These are phyloP conservation scores for Dothideomycetes sp. DNA, from an alignment of 2,329 filamentous ascomycete genomes.

Conservation along the genomic window DNA sequence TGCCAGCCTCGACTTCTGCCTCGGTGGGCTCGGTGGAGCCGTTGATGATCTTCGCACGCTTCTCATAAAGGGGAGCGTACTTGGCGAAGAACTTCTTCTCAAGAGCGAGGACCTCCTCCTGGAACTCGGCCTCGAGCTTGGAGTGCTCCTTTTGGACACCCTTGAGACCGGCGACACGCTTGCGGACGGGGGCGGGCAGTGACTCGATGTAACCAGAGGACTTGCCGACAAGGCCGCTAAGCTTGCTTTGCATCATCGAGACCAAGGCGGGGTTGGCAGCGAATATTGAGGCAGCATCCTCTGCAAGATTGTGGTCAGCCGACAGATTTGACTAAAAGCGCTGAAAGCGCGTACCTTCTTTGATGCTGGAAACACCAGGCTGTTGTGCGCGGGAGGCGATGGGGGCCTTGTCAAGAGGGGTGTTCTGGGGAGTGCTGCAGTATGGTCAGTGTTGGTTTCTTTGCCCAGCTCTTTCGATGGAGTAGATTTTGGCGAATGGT, in stretches of 20 bases:
- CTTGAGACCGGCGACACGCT: constrained; percentile 89
- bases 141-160: constrained; percentile 98
- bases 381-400: constrained; percentile 97
- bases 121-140: constrained; percentile 96
- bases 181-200: constrained; percentile 77
- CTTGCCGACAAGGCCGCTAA: constrained; percentile 83
- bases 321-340: constrained; percentile 12
- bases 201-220: constrained; percentile 98
- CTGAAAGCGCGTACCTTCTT: constrained; percentile 65
- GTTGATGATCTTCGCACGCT: constrained; percentile 88
- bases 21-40: constrained; percentile 77
- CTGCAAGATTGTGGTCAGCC: constrained; percentile 40
- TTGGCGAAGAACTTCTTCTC: constrained; percentile 99
- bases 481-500: too few relatives aligned
- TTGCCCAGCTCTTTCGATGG: too few relatives aligned
- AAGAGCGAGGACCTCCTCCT: constrained; percentile 93
- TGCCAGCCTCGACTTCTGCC: constrained; percentile 75
- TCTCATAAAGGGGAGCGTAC: constrained; percentile 94
- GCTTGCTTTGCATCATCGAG: constrained; percentile 95
- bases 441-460: constrained; percentile 3
- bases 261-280: constrained; percentile 91
- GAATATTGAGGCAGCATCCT: constrained; percentile 90
- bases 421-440: constrained; percentile 96
- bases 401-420: constrained; percentile 77
- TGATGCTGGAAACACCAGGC: constrained; percentile 88